Evolutionary conservation across 352 stramenopile species (phyloP), one percentile per base, ranked within the genome.

Genomic region (Phytophthora brassicae): DNA sequence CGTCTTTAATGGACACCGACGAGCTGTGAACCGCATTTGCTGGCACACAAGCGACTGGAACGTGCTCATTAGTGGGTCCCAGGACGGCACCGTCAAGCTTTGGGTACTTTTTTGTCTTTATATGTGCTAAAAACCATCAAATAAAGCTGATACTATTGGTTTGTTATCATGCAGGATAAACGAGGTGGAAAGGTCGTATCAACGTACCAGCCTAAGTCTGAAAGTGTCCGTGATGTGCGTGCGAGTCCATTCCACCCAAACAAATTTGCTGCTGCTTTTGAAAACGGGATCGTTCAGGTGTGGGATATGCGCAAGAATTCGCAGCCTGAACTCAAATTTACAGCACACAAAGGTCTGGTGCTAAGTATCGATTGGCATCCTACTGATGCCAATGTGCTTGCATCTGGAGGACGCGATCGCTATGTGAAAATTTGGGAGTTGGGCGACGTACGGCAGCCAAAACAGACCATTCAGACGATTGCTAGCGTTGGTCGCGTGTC

Each of bases 391-490:
- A 77, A 88, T 31, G 48, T 93, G 9, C 56, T 94, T 16, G 85
- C 87, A n/a, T 91, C 87, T 2, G 87, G 87, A 17, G 86, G 85
- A 13, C 80, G 87, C 8, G 87, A 96, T 60, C 85, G 85, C 22
- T 94, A 92, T 52, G 85, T 94, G 38, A 96, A 96, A 56, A 86
- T 95, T 26, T 96, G 87, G 87, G 81, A 93, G 26, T 56, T 92
- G 12, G 60, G 65, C 2, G 83, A 95, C 51, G 66, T 86, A 8
- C 73, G 74, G 31, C 86, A 94, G 60, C 87, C 87, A 0, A 77
- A 77, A 44, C 87, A 94, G 66, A 96, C 87, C 1, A 92, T 96
- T 20, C 83, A 93, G 48, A 92, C 86, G 0, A 94, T 96, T 58
- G 84, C 87, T 1, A 96, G 84, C 56, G 87, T 93, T 4, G 86